Evolutionary conservation across 768 basidiomycete species (phyloP).

Genomic region (Suillus clintonianus): DNA sequence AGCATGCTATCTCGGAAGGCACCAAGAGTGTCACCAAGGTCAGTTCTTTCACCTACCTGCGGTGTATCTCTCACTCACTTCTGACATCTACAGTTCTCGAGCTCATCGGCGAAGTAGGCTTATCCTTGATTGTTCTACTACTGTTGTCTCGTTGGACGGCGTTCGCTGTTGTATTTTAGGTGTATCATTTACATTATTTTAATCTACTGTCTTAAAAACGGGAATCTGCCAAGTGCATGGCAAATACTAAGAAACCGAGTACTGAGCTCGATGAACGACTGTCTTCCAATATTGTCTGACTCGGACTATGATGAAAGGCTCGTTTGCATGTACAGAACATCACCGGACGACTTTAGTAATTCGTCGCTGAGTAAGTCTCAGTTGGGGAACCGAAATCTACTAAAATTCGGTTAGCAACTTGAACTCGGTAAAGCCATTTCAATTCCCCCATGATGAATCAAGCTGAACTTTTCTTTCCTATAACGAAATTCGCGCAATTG

Average conservation of each 20-base stretch:
- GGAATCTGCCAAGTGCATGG: neutral
- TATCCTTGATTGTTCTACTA: constrained; percentile 12
- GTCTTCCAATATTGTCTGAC: too few relatives aligned
- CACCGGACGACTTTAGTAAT: too few relatives aligned
- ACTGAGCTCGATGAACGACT: too few relatives aligned
- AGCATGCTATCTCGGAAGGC: constrained; percentile 98
- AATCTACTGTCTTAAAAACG: constrained; percentile 20
- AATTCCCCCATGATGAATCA: too few relatives aligned
- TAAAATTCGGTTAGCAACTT: too few relatives aligned
- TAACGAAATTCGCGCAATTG: too few relatives aligned
- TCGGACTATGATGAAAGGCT: too few relatives aligned
- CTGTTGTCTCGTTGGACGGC: constrained; percentile 12
- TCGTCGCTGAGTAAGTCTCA: too few relatives aligned
- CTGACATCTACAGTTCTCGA: constrained; percentile 39
- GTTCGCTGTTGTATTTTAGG: constrained; percentile 33
- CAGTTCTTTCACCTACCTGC: neutral
- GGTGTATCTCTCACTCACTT: constrained; percentile 6
- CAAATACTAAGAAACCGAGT: neutral
- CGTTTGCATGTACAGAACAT: too few relatives aligned
- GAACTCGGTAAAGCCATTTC: too few relatives aligned
- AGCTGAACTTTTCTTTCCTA: too few relatives aligned
- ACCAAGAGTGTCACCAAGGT: constrained; percentile 73
- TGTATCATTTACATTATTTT: constrained; percentile 32
- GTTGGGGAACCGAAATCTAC: too few relatives aligned
- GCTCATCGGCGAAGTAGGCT: constrained; percentile 45